Conservation (phyloP, 2,329 filamentous ascomycete species). For the Neonectria coccinea region DNA sequence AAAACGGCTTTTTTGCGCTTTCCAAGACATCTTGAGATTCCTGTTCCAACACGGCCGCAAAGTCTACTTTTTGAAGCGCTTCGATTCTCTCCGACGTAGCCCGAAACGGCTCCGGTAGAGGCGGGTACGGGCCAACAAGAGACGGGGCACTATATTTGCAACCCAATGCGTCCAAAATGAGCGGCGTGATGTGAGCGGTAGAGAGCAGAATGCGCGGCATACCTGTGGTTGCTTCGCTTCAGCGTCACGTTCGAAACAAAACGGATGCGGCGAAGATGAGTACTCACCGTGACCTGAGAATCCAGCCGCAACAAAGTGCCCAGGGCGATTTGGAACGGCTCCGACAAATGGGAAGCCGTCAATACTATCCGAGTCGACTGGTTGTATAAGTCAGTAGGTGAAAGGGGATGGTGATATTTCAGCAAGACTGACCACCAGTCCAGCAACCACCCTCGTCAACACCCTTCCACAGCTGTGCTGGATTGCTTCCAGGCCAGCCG, state of each 20-base stretch:
- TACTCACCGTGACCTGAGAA: constrained; percentile 22
- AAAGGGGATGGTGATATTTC: background rate
- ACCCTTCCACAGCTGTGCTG: constrained; percentile 18
- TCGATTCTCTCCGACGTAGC: constrained; percentile 11
- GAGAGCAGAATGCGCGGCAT: constrained; percentile 27
- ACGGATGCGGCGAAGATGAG: background rate
- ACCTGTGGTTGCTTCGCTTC: background rate
- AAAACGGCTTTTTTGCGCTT: constrained; percentile 23
- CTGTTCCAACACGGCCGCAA: background rate
- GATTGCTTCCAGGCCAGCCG: constrained; percentile 15
- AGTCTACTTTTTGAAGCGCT: constrained; percentile 11
- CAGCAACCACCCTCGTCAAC: constrained; percentile 25
- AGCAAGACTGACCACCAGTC: constrained; percentile 20
- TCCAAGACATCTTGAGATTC: background rate
- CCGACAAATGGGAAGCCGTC: constrained; percentile 27
- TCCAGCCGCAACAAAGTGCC: constrained; percentile 21
- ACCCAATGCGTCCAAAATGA: constrained; percentile 18
- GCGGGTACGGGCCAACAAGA: constrained; percentile 15
- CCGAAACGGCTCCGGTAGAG: constrained; percentile 17
- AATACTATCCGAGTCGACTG: constrained; percentile 21
- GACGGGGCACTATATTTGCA: constrained; percentile 13
- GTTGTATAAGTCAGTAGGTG: background rate
- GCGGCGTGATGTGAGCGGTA: constrained; percentile 18
- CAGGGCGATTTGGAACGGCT: constrained; percentile 10
- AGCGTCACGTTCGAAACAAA: background rate